Evolutionary conservation across 805 yeast genomes (phyloP).

Genomic region (Ogataea wickerhamii): DNA sequence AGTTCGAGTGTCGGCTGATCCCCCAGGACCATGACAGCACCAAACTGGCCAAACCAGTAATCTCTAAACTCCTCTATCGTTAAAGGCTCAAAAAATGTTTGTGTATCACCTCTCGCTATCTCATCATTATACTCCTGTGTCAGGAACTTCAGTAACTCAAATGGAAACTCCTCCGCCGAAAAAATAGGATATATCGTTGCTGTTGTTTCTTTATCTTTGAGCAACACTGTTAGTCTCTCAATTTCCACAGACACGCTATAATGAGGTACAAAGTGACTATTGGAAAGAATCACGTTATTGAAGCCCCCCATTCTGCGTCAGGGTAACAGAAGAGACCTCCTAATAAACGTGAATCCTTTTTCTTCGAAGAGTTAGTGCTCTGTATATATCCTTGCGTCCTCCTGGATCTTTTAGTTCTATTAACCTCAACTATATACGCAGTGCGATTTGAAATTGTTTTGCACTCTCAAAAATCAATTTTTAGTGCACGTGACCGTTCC

Average conservation of each 20-base stretch:
- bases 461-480: no score
- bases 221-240: constrained; percentile 68
- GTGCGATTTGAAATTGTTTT: no score
- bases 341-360: no score
- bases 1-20: constrained; percentile 50
- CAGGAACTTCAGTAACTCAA: constrained; percentile 71
- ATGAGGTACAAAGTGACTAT: constrained; percentile 31
- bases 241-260: constrained; percentile 31
- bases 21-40: constrained; percentile 78
- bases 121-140: constrained; percentile 94
- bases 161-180: constrained; percentile 65
- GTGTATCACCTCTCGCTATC: constrained; percentile 81
- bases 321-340: no score
- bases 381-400: no score
- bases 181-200: constrained; percentile 90
- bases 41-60: constrained; percentile 86
- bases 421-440: no score
- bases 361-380: no score
- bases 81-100: constrained; percentile 79
- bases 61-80: constrained; percentile 72
- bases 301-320: constrained; percentile 30
- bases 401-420: no score
- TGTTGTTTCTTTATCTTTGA: constrained; percentile 85
- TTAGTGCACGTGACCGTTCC: no score
- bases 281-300: constrained; percentile 28